Conservation (phyloP, 2,329 filamentous ascomycete genomes). For the Ascochyta clinopodiicola region DNA sequence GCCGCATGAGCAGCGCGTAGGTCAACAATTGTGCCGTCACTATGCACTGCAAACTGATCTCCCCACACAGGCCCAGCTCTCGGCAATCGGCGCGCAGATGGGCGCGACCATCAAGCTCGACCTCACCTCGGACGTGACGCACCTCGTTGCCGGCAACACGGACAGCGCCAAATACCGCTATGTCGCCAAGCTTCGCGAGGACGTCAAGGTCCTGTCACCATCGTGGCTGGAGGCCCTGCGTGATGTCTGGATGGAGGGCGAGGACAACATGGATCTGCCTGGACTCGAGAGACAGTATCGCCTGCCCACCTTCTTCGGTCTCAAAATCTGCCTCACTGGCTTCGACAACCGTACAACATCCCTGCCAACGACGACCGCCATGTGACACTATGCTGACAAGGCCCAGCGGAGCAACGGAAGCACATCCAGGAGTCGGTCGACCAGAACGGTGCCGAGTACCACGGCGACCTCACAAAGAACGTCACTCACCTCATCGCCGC, state of each 20-base stretch:
- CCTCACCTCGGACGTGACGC: slow-evolving; percentile 93
- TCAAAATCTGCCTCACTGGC: slow-evolving; percentile 73
- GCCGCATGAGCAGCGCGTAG: slow-evolving; percentile 76
- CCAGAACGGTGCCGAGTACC: slow-evolving; percentile 80
- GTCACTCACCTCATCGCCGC: slow-evolving; percentile 89
- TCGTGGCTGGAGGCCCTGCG: slow-evolving; percentile 84
- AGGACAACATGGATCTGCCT: slow-evolving; percentile 74
- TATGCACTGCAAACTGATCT: slow-evolving; percentile 4
- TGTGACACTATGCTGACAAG: slow-evolving; percentile 33
- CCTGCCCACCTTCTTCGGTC: slow-evolving; percentile 67
- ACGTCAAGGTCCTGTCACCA: slow-evolving; percentile 82
- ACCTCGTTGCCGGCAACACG: slow-evolving; percentile 88
- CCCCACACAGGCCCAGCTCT: slow-evolving; percentile 59
- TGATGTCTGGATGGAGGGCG: slow-evolving; percentile 79
- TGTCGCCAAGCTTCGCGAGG: slow-evolving; percentile 85
- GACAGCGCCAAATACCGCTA: slow-evolving; percentile 94
- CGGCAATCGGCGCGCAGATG: slow-evolving; percentile 74
- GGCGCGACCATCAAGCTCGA: slow-evolving; percentile 88
- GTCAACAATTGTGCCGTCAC: slow-evolving; percentile 6
- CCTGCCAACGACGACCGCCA: background rate
- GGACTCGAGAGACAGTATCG: slow-evolving; percentile 71
- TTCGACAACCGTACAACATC: slow-evolving; percentile 65
- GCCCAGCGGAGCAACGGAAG: slow-evolving; percentile 68
- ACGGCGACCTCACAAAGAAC: slow-evolving; percentile 82
- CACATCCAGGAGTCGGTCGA: slow-evolving; percentile 72